phyloP scores from a whole-genome alignment of 345 rosid genomes.

The Eucalyptus urophylla region DNA sequence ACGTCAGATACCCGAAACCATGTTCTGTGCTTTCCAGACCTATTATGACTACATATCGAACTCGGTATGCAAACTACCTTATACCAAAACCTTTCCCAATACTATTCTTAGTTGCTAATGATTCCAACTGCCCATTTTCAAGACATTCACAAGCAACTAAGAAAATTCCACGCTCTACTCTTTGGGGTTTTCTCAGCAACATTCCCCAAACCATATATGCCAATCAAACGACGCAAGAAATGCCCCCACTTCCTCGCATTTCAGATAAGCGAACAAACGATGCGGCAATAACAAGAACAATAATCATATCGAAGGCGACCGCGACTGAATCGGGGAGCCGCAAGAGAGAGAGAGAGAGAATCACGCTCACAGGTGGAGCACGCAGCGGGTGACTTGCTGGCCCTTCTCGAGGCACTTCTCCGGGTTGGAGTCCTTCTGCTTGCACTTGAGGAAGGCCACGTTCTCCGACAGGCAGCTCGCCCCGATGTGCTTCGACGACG shows the following conservation, averaged over 20 bases:
- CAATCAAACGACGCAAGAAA: not conserved
- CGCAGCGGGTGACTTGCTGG: constrained; percentile 91
- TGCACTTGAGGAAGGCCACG: constrained; percentile 86
- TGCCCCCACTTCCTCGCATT: not conserved
- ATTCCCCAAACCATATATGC: not conserved
- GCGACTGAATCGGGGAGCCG: not conserved
- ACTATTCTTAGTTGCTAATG: not conserved
- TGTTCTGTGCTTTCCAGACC: not conserved
- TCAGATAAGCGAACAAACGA: not conserved
- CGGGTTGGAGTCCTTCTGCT: constrained; percentile 94
- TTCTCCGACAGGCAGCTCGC: constrained; percentile 61
- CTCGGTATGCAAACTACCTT: not conserved
- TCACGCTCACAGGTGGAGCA: constrained; percentile 62
- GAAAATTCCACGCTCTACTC: not conserved
- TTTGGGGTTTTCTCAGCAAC: not conserved
- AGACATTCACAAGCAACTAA: not conserved
- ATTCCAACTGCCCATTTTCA: not conserved
- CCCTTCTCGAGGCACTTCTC: constrained; percentile 98
- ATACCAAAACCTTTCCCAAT: not conserved
- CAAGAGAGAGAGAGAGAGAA: not conserved
- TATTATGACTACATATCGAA: not conserved
- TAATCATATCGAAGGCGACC: fast-evolving
- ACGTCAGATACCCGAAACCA: not conserved
- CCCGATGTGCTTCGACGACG: constrained; percentile 81
- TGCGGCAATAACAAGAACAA: not conserved